These are phyloP conservation scores for Neurospora sp. DNA, from an alignment of 495 filamentous ascomycete genomes.

Conservation along the genomic window DNA sequence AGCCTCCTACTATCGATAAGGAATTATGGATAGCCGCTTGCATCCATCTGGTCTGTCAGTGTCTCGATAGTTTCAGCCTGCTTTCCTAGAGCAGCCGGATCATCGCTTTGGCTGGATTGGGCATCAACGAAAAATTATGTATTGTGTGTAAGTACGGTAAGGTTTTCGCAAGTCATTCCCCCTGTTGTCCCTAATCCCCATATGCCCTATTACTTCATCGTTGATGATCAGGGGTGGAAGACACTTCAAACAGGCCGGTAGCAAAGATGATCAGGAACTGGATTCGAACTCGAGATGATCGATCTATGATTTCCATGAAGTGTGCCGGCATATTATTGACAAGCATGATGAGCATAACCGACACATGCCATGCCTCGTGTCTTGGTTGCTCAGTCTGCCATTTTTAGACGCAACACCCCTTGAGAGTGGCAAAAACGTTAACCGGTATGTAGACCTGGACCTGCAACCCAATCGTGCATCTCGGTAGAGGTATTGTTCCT, in stretches of 20 bases:
- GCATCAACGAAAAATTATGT: neutral
- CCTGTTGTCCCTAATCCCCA: neutral
- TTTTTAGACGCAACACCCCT: neutral
- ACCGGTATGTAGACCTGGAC: neutral
- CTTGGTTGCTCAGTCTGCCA: neutral
- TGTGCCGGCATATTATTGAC: neutral
- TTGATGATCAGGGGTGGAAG: neutral
- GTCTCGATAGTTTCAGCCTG: neutral
- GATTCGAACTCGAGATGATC: neutral
- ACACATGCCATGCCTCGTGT: neutral
- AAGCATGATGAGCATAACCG: neutral
- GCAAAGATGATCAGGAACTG: neutral
- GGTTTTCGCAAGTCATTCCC: neutral
- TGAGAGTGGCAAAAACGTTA: neutral
- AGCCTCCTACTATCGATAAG: neutral
- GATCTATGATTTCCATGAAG: neutral
- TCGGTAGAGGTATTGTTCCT: neutral
- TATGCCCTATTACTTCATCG: neutral
- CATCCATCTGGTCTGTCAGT: neutral
- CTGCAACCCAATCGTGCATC: neutral
- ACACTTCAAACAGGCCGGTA: neutral
- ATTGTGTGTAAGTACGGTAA: neutral
- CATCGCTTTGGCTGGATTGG: neutral
- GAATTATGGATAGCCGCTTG: neutral
- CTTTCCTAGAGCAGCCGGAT: neutral